A percentile compares a stretch with the other conserved stretches of the same genome.
Conservation (phyloP, 2,329 filamentous ascomycete genomes). For the Lachnellula willkommii region DNA sequence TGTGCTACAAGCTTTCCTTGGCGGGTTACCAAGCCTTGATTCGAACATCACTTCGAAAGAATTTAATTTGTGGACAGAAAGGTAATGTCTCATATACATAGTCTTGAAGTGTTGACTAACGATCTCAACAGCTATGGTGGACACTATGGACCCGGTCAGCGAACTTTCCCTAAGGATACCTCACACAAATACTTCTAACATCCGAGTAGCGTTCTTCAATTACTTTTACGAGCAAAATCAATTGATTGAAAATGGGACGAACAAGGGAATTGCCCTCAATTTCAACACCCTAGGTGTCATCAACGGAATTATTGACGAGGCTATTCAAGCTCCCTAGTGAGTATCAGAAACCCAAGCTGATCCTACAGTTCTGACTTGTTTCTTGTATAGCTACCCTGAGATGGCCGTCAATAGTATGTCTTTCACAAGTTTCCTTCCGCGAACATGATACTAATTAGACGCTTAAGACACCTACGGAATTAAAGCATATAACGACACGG, state of each 20-base stretch:
- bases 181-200: background rate
- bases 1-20: constrained; percentile 49
- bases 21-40: constrained; percentile 38
- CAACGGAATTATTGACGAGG: constrained; percentile 61
- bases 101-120: background rate
- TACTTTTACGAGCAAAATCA: constrained; percentile 57
- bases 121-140: constrained; percentile 52
- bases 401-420: constrained; percentile 41
- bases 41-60: constrained; percentile 20
- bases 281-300: constrained; percentile 60
- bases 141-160: constrained; percentile 51
- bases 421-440: background rate
- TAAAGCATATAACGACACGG: constrained; percentile 27
- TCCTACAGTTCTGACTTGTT: background rate
- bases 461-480: constrained; percentile 37
- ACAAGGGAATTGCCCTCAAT: constrained; percentile 50
- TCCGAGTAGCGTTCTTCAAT: constrained; percentile 44
- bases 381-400: constrained; percentile 22
- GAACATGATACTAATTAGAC: background rate
- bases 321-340: constrained; percentile 44
- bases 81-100: constrained; percentile 2
- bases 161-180: no score
- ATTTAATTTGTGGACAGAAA: constrained; percentile 57
- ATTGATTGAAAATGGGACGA: constrained; percentile 43
- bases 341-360: background rate